These are phyloP conservation scores for Xerocomellus intermedius DNA, from an alignment of 768 basidiomycete species.

Conservation along the genomic window DNA sequence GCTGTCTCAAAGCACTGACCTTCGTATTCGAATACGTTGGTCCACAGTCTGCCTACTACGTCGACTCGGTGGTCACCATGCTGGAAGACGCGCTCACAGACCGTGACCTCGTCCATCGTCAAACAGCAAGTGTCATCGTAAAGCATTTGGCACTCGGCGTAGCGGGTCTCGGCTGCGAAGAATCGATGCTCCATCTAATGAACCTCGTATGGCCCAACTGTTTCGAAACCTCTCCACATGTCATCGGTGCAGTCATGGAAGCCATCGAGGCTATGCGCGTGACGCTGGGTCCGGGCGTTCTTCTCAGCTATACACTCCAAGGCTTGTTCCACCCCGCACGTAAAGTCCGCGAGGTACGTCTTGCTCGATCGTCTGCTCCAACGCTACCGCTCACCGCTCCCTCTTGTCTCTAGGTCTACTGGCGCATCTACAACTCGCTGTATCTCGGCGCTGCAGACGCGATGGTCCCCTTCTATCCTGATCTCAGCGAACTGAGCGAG, in stretches of 20 bases:
- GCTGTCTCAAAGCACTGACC: slow-evolving; percentile 96
- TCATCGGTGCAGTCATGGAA: slow-evolving; percentile 97
- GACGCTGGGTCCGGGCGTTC: slow-evolving; percentile 88
- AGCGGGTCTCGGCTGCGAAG: slow-evolving; percentile 95
- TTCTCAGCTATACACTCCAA: slow-evolving; percentile 90
- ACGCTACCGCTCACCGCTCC: not conserved
- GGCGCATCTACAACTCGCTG: slow-evolving; percentile 93
- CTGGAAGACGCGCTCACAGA: slow-evolving; percentile 98
- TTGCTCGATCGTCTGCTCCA: not conserved
- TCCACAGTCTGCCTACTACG: slow-evolving; percentile 93
- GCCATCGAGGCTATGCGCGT: slow-evolving; percentile 98
- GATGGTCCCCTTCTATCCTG: slow-evolving; percentile 93
- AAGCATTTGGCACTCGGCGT: slow-evolving; percentile 97
- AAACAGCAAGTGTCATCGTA: slow-evolving; percentile 97
- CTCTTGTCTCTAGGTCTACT: slow-evolving; percentile 58
- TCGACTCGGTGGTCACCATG: slow-evolving; percentile 96
- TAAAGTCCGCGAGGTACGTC: slow-evolving; percentile 90
- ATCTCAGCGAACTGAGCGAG: slow-evolving; percentile 86
- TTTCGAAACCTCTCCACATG: slow-evolving; percentile 97
- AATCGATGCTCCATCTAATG: slow-evolving; percentile 96
- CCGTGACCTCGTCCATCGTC: slow-evolving; percentile 96
- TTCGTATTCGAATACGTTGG: slow-evolving; percentile 99
- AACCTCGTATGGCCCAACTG: slow-evolving; percentile 99
- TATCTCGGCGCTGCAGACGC: slow-evolving; percentile 91
- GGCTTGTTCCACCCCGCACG: slow-evolving; percentile 97